Percentiles rank a stretch among this genome's conserved stretches.
Evolutionary conservation across 805 yeast genomes (phyloP).

Genomic region (Candida arabinofermentans): DNA sequence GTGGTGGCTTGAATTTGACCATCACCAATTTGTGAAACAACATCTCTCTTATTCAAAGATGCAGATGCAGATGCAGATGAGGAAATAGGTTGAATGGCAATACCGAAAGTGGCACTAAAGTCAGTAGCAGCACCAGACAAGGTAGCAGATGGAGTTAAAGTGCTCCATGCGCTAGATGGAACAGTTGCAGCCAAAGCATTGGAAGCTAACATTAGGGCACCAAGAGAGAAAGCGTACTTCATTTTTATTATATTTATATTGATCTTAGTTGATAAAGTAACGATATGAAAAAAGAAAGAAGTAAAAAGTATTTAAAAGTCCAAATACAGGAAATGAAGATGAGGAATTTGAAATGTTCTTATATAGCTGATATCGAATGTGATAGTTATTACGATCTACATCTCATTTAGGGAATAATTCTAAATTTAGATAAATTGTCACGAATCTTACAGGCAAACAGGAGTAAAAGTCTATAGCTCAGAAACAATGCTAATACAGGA

Average conservation of each 20-base stretch:
- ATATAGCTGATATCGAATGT: background rate
- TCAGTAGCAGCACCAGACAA: slow-evolving; percentile 48
- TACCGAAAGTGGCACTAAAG: slow-evolving; percentile 60
- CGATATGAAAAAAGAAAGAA: background rate
- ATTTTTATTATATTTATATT: slow-evolving; percentile 22
- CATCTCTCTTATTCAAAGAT: slow-evolving; percentile 29
- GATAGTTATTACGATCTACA: background rate
- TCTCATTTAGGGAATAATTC: background rate
- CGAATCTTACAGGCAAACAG: too few species aligned
- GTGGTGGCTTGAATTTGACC: slow-evolving; percentile 50
- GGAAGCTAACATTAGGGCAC: slow-evolving; percentile 39
- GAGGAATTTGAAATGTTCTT: slow-evolving; percentile 1
- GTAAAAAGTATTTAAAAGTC: background rate
- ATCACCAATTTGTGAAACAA: slow-evolving; percentile 43
- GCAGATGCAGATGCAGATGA: slow-evolving; percentile 28
- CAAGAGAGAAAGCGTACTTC: slow-evolving; percentile 38
- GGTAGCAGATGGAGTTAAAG: slow-evolving; percentile 57
- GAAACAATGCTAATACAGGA: background rate
- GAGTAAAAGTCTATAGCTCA: too few species aligned
- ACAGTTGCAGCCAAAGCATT: slow-evolving; percentile 51
- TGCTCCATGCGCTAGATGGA: slow-evolving; percentile 59
- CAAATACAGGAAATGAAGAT: too few species aligned
- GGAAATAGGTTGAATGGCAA: slow-evolving; percentile 55
- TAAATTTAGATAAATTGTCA: slow-evolving; percentile 1
- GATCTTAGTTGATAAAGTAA: background rate